Conservation (phyloP, 2,329 filamentous ascomycete genomes). For the Botrytis deweyae region DNA sequence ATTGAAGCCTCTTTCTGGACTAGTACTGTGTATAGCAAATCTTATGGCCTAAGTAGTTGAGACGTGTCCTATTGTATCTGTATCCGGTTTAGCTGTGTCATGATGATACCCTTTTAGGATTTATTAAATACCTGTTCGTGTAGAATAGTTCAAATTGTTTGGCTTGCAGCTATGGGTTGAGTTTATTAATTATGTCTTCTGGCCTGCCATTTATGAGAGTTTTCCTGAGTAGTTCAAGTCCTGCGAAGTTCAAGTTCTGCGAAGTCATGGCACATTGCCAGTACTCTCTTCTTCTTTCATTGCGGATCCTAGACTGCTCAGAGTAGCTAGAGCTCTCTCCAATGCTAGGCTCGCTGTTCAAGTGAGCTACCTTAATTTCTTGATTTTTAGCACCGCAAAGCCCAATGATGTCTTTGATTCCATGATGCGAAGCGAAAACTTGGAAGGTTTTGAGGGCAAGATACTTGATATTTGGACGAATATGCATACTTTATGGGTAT, state of each 20-base stretch:
- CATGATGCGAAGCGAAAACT: neutral
- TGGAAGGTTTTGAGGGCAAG: neutral
- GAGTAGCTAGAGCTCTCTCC: neutral
- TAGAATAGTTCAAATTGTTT: neutral
- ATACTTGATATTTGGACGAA: neutral
- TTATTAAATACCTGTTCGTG: neutral
- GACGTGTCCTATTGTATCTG: rapidly evolving
- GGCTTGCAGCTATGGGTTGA: neutral
- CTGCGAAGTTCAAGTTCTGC: neutral
- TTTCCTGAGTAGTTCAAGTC: neutral
- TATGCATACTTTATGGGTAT: neutral
- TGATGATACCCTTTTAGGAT: rapidly evolving
- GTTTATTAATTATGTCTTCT: neutral
- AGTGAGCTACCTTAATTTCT: neutral
- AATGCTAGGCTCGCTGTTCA: neutral
- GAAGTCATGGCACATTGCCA: neutral
- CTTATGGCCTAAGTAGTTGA: neutral
- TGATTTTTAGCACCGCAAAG: rapidly evolving
- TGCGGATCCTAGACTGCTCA: neutral
- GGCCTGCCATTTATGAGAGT: neutral
- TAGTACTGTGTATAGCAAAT: neutral
- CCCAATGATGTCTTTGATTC: neutral
- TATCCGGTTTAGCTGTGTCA: too few species aligned
- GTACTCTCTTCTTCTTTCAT: too few species aligned
- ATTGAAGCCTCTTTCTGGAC: neutral